Evolutionary conservation across 495 filamentous ascomycete genomes (phyloP).

Genomic region (Talaromyces trachyspermus): DNA sequence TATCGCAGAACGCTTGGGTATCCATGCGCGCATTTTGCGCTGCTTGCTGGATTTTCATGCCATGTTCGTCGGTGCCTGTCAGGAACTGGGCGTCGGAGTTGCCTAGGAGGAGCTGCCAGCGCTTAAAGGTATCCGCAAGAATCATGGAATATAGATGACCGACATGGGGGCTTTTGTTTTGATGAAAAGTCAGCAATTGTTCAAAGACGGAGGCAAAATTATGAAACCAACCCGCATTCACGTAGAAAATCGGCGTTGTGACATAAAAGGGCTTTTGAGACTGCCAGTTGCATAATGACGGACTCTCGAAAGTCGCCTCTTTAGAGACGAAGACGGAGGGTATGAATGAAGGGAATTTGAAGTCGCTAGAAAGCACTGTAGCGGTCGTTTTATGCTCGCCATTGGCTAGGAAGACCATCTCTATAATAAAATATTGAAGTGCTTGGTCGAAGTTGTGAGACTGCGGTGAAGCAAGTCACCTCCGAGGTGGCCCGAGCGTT

Average conservation of each 20-base stretch:
- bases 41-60: constrained; percentile 92
- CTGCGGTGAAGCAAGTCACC: constrained; percentile 10
- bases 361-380: constrained; percentile 29
- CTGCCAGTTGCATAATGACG: not conserved
- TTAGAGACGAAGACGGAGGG: not conserved
- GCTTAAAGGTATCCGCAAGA: constrained; percentile 81
- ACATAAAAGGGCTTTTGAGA: constrained; percentile 84
- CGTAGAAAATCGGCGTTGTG: constrained; percentile 97
- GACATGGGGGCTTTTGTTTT: constrained; percentile 81
- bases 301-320: not conserved
- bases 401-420: constrained; percentile 21
- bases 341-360: constrained; percentile 13
- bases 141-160: constrained; percentile 93
- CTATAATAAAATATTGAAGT: too few species aligned
- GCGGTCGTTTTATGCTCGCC: constrained; percentile 23
- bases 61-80: constrained; percentile 97
- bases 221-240: constrained; percentile 71
- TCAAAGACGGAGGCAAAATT: not conserved
- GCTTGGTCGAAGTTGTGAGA: not conserved
- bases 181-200: constrained; percentile 15
- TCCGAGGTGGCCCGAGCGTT: constrained; percentile 39
- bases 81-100: constrained; percentile 58
- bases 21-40: constrained; percentile 57
- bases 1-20: constrained; percentile 55
- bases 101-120: constrained; percentile 79